Evolutionary conservation across 768 basidiomycete species (phyloP).

Genomic region (Mycena galopus): DNA sequence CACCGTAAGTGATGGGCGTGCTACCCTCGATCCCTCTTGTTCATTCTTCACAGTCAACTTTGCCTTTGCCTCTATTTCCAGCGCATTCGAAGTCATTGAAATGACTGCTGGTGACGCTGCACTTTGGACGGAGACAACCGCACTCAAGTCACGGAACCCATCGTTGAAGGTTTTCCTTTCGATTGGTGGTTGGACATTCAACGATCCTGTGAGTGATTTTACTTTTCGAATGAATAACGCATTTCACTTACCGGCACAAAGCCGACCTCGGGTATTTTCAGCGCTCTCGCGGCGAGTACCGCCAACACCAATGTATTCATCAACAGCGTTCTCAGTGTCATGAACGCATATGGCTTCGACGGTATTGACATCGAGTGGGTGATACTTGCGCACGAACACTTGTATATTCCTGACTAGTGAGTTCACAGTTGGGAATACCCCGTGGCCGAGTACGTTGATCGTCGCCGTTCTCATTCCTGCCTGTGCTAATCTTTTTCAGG

Average conservation of each 20-base stretch:
- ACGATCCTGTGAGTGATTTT: slow-evolving; percentile 32
- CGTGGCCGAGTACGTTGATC: slow-evolving; percentile 2
- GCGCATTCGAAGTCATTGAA: slow-evolving; percentile 37
- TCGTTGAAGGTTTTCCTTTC: slow-evolving; percentile 42
- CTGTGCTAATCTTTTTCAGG: background rate
- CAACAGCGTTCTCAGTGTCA: slow-evolving; percentile 29
- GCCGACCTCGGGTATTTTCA: slow-evolving; percentile 43
- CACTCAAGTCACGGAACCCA: slow-evolving; percentile 40
- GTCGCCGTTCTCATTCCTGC: background rate
- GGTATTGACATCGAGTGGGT: slow-evolving; percentile 40
- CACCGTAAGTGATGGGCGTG: slow-evolving; percentile 21
- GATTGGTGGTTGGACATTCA: slow-evolving; percentile 46
- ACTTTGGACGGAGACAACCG: slow-evolving; percentile 42
- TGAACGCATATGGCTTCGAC: slow-evolving; percentile 45
- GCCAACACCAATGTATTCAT: slow-evolving; percentile 40
- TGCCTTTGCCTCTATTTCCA: slow-evolving; percentile 41
- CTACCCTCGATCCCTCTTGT: background rate
- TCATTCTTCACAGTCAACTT: slow-evolving; percentile 37
- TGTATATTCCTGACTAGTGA: background rate
- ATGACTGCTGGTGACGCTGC: slow-evolving; percentile 41
- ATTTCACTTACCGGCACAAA: background rate
- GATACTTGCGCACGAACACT: background rate
- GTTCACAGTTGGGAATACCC: slow-evolving; percentile 21
- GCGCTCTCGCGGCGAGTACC: slow-evolving; percentile 35
- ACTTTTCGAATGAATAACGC: background rate